Percentiles rank a stretch among this genome's conserved stretches.
Evolutionary conservation across 805 yeast genomes (phyloP).

Genomic region (Candida odintsovae): DNA sequence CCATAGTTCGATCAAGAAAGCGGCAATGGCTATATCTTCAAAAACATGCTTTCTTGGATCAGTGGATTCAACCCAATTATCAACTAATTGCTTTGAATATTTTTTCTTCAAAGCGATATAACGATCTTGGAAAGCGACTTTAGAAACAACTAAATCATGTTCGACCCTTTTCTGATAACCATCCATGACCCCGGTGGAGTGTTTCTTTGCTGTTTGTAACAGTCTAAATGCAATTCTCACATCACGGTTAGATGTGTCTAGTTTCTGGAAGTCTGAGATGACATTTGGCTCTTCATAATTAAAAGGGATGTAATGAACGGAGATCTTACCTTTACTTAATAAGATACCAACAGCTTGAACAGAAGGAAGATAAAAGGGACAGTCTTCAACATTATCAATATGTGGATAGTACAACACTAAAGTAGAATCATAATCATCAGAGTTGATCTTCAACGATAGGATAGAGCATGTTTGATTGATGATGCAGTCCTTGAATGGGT

Average conservation of each 20-base stretch:
- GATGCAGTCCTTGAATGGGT: conserved; percentile 77
- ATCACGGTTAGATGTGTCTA: conserved; percentile 51
- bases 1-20: conserved; percentile 89
- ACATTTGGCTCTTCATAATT: conserved; percentile 23
- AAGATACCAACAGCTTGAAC: conserved; percentile 75
- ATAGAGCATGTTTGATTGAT: conserved; percentile 80
- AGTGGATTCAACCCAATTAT: conserved; percentile 87
- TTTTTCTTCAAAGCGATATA: conserved; percentile 77
- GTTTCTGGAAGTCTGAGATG: conserved; percentile 22
- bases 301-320: conserved; percentile 75
- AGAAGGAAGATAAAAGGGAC: conserved; percentile 87
- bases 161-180: conserved; percentile 87
- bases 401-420: conserved; percentile 79
- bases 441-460: conserved; percentile 27
- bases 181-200: conserved; percentile 73
- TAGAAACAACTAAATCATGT: conserved; percentile 82
- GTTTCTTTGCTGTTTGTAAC: conserved; percentile 74
- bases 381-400: conserved; percentile 46
- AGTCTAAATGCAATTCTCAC: conserved; percentile 79
- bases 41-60: conserved; percentile 95
- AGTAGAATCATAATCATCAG: conserved; percentile 31
- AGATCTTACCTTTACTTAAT: conserved; percentile 37
- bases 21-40: conserved; percentile 94
- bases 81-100: conserved; percentile 69
- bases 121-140: conserved; percentile 75